A percentile compares a stretch with the other conserved stretches of the same genome.
phyloP scores from a whole-genome alignment of 345 rosid species.

The Laguncularia racemosa region DNA sequence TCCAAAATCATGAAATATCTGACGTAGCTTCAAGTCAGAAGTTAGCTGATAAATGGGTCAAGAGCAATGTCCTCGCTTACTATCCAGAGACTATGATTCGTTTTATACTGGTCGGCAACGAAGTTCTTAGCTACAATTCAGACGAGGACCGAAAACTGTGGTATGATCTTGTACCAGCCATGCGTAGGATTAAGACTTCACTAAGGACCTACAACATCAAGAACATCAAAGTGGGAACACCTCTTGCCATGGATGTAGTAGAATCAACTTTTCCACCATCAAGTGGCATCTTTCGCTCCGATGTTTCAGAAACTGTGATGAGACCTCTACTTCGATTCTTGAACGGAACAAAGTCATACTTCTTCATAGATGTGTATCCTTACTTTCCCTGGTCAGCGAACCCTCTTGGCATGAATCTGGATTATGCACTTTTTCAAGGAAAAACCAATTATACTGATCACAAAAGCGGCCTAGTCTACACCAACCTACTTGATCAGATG shows the following conservation, averaged over 20 bases:
- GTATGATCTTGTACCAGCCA: slow-evolving; percentile 57
- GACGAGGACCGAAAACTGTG: slow-evolving; percentile 30
- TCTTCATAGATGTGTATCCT: slow-evolving; percentile 76
- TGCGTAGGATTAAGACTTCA: slow-evolving; percentile 42
- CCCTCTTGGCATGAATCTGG: slow-evolving; percentile 29
- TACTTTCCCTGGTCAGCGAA: slow-evolving; percentile 63
- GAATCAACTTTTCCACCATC: slow-evolving; percentile 63
- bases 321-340: slow-evolving; percentile 52
- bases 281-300: slow-evolving; percentile 44
- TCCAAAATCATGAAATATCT: slow-evolving; percentile 48
- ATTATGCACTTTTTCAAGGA: slow-evolving; percentile 42
- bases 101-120: slow-evolving; percentile 61
- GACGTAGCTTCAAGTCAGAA: slow-evolving; percentile 31
- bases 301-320: slow-evolving; percentile 39
- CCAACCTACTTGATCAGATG: slow-evolving; percentile 77
- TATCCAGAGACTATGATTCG: slow-evolving; percentile 49
- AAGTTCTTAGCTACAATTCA: slow-evolving; percentile 49
- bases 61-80: slow-evolving; percentile 35
- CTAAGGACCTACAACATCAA: slow-evolving; percentile 30
- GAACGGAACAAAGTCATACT: slow-evolving; percentile 52
- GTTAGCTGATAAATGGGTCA: slow-evolving; percentile 40
- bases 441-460: slow-evolving; percentile 46
- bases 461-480: slow-evolving; percentile 36
- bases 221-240: slow-evolving; percentile 65
- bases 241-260: slow-evolving; percentile 64